Conservation (phyloP, 2,329 filamentous ascomycete species). For the Pseudogymnoascus sp. region DNA sequence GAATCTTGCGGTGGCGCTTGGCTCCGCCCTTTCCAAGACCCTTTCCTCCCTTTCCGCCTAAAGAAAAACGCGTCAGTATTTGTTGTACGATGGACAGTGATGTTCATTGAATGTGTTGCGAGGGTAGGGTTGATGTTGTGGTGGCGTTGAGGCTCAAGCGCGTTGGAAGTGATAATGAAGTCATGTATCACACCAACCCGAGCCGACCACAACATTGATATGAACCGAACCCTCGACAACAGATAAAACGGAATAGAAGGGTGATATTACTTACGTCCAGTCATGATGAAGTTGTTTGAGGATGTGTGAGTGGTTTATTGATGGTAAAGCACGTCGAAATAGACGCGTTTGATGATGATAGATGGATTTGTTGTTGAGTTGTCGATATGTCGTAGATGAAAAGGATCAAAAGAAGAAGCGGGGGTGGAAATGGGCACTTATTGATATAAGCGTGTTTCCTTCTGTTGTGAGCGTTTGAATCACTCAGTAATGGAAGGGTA, state of each 20-base stretch:
- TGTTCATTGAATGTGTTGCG: slow-evolving; percentile 18
- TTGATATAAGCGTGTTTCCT: slow-evolving; percentile 21
- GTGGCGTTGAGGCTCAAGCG: slow-evolving; percentile 18
- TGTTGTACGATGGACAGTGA: slow-evolving; percentile 14
- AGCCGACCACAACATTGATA: slow-evolving; percentile 21
- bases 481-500: slow-evolving; percentile 19
- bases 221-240: slow-evolving; percentile 17
- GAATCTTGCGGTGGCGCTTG: slow-evolving; percentile 98
- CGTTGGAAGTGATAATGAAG: slow-evolving; percentile 17
- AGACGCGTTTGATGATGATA: slow-evolving; percentile 26
- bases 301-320: slow-evolving; percentile 29
- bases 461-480: slow-evolving; percentile 14
- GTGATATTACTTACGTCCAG: slow-evolving; percentile 59
- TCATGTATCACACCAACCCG: slow-evolving; percentile 18
- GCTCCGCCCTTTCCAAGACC: slow-evolving; percentile 96
- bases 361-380: slow-evolving; percentile 23
- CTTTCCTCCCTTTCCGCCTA: slow-evolving; percentile 93
- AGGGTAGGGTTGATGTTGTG: slow-evolving; percentile 19
- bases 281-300: slow-evolving; percentile 49
- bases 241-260: slow-evolving; percentile 18
- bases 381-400: slow-evolving; percentile 21
- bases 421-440: slow-evolving; percentile 20
- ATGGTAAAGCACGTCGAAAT: slow-evolving; percentile 30
- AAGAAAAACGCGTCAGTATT: slow-evolving; percentile 41
- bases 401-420: slow-evolving; percentile 23